Evolutionary conservation across 129 eudicot genomes (phyloP).

Genomic region (Deinandra increscens): DNA sequence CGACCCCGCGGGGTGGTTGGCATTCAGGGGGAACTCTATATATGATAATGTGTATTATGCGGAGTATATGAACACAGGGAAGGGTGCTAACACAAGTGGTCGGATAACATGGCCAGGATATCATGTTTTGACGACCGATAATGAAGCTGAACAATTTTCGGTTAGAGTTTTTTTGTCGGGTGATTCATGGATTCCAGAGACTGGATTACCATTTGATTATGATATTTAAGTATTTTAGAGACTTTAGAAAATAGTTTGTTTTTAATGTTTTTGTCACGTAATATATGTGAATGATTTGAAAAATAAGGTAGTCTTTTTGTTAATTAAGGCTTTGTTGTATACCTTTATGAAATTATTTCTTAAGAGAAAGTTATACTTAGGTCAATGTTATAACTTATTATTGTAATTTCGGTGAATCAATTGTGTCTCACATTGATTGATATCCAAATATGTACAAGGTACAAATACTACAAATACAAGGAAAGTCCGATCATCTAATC

Average conservation of each 20-base stretch:
- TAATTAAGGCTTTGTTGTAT: no score
- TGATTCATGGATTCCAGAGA: conserved; percentile 32
- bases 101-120: conserved; percentile 48
- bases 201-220: conserved; percentile 36
- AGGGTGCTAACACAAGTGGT: conserved; percentile 31
- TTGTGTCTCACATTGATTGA: no score
- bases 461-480: no score
- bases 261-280: not conserved
- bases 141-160: conserved; percentile 30
- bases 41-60: conserved; percentile 28
- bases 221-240: conserved; percentile 5
- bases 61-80: conserved; percentile 34
- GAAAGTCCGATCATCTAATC: no score
- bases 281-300: not conserved
- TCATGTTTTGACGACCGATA: conserved; percentile 15
- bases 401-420: no score
- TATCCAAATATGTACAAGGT: no score
- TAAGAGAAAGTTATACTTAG: no score
- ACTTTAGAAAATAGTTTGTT: not conserved
- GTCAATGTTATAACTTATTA: no score
- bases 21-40: conserved; percentile 25
- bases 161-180: conserved; percentile 28
- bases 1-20: conserved; percentile 39
- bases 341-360: no score
- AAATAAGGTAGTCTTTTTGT: no score